Evolutionary conservation across 169 alveolate genomes (phyloP).

Genomic region (Eimeria praecox): DNA sequence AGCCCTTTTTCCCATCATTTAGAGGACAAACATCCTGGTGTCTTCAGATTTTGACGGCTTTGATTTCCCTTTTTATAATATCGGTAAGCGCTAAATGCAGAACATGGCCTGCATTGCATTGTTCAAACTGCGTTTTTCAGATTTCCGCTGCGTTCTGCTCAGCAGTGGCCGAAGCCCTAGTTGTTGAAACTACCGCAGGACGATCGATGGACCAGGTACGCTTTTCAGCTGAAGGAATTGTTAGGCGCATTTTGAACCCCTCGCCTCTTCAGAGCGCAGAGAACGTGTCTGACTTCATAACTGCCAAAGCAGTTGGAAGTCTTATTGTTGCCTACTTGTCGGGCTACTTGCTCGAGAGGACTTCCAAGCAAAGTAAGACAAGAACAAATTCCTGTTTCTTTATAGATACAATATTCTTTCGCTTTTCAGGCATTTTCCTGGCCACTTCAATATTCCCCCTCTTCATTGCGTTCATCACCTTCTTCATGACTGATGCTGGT

Average conservation of each 20-base stretch:
- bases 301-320: slow-evolving; percentile 94
- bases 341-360: slow-evolving; percentile 94
- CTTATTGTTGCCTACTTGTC: slow-evolving; percentile 96
- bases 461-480: slow-evolving; percentile 89
- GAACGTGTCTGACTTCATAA: slow-evolving; percentile 93
- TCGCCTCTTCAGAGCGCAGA: slow-evolving; percentile 79
- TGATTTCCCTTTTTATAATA: slow-evolving; percentile 82
- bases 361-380: slow-evolving; percentile 88
- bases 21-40: slow-evolving; percentile 68
- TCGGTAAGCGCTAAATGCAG: slow-evolving; percentile 77
- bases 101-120: background rate
- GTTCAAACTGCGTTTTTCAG: slow-evolving; percentile 43
- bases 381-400: background rate
- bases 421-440: slow-evolving; percentile 87
- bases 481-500: slow-evolving; percentile 91
- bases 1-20: background rate
- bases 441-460: slow-evolving; percentile 95
- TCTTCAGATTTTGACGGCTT: slow-evolving; percentile 83
- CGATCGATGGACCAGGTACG: slow-evolving; percentile 81
- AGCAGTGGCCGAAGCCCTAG: slow-evolving; percentile 94
- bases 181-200: slow-evolving; percentile 87
- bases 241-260: background rate
- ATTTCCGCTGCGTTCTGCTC: slow-evolving; percentile 91
- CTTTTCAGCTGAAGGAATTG: background rate
- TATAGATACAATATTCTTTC: background rate